Evolutionary conservation across 2,329 filamentous ascomycete species (phyloP), one percentile per base, ranked within the genome.

Genomic region (Parasarocladium wereldwijsianum): DNA sequence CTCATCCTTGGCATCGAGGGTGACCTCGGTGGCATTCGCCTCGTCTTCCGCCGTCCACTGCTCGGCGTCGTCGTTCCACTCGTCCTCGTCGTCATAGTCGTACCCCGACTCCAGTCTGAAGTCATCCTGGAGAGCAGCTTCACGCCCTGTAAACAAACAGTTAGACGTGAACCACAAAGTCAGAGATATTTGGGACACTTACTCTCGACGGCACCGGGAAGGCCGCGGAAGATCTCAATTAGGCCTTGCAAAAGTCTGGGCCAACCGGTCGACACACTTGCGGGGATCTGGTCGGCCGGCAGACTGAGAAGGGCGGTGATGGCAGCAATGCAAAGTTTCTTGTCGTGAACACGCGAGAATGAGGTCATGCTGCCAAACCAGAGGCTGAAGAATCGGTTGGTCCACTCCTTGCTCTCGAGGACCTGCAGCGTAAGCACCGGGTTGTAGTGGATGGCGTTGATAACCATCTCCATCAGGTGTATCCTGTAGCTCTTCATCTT

Each of bases 371-470:
- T 92, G 24, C 83, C 83, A 54, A 98, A 98, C 90, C 90, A 98
- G 35, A 92, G 62, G 55, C 83, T 93, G 64, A 98, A 98, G 61
- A 98, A 98, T 50, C 92, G 92, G 58, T 96, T 96, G 6, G 90
- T 96, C 87, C 86, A 94, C 36, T 74, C 78, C 46, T 92, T 87
- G 31, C 66, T 60, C 58, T 98, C 90, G n/a, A 98, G 68, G 21
- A 93, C 74, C 37, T 85, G 77, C 14, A 98, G 68, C 15, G 85
- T 70, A 35, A 94, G 65, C 25, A 78, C 58, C 2, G 90, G 86
- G 60, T 93, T 94, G 65, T 98, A 98, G 65, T 96, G 93, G 44
- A 96, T 85, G 32, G 82, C 76, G 55, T 96, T 96, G 63, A 98
- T 93, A 34, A 98, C 76, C 76, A 98, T 92, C 59, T 98, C 90